Base-by-base conservation (phyloP, 1,284 basidiomycete species). In the Leccinum pallidistipes region DNA sequence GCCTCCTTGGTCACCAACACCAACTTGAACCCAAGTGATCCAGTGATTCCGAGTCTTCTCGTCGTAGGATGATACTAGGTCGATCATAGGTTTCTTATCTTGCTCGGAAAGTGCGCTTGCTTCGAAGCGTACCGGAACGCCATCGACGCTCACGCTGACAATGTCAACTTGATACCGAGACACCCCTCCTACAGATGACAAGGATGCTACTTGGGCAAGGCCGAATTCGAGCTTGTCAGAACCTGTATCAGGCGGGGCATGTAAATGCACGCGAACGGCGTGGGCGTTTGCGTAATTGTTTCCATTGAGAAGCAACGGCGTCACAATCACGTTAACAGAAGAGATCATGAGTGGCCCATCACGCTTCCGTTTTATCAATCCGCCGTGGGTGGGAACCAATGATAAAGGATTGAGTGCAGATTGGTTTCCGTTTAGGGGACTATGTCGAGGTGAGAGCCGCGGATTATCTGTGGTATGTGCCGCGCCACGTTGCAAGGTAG, bases 161-260 rank as follows among this genome's bases (percentile, higher is more conserved):
- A 91, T 80, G 18, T 86, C 80, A 40, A 89, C 78, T 57, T 75
- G 78, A 47, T 82, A 80, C 27, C 76, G 76, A 21, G 62, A 64
- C 18, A 27, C 64, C 16, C 64, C 64, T 49, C 45, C 61, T 49
- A 59, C 47, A n/a, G 65, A 57, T 43, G 59, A 31, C 57, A 34
- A 24, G n/a, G 69, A 53, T 38, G 61, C 38, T 49, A 78, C 75
- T 61, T 80, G 79, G 9, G 84, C 84, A 49, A 92, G 77, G n/a
- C 88, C 89, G 68, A 92, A 91, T 72, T 91, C 88, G n/a, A 92
- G 75, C 86, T 85, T 89, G 59, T 86, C 86, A 24, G 82, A 81
- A 58, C 84, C 83, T 14, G 77, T 69, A 51, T 86, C 81, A 12
- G 80, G 76, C 18, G 87, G 87, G 6, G 83, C 82, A 34, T 84